phyloP scores from a whole-genome alignment of 1,284 basidiomycete genomes.

The Sanghuangporus weigelae region DNA sequence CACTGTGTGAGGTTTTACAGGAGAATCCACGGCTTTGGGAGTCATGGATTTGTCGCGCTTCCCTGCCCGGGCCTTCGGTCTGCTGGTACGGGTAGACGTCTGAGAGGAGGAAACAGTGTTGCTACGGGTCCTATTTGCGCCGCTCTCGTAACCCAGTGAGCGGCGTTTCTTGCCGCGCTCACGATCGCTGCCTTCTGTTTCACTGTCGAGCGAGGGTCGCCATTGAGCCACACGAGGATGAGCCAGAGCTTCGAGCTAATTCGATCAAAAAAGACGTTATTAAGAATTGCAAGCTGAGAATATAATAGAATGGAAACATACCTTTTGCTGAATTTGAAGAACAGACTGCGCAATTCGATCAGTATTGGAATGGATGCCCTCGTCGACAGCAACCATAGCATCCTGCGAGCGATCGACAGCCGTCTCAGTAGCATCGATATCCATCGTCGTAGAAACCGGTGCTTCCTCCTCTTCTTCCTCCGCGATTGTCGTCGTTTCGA shows the following conservation, averaged over 20 bases:
- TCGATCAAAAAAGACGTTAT: neutral
- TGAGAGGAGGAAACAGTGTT: slow-evolving; percentile 24
- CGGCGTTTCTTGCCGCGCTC: neutral
- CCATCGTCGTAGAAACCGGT: slow-evolving; percentile 22
- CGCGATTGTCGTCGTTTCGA: slow-evolving; percentile 34
- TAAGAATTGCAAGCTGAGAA: neutral
- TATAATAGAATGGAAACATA: slow-evolving; percentile 24
- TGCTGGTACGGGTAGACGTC: slow-evolving; percentile 17
- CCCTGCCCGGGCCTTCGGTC: neutral
- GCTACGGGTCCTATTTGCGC: slow-evolving; percentile 8
- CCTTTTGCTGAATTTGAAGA: slow-evolving; percentile 78
- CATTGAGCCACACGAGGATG: slow-evolving; percentile 22
- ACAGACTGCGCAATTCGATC: slow-evolving; percentile 82
- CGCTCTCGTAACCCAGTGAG: neutral
- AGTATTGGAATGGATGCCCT: slow-evolving; percentile 75
- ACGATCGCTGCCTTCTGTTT: slow-evolving; percentile 14
- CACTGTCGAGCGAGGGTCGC: slow-evolving; percentile 16
- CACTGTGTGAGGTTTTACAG: slow-evolving; percentile 17
- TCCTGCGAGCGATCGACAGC: slow-evolving; percentile 55
- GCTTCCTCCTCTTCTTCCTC: slow-evolving; percentile 34
- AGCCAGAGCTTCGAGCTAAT: slow-evolving; percentile 68
- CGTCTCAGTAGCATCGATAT: slow-evolving; percentile 36
- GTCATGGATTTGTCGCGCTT: slow-evolving; percentile 15
- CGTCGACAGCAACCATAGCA: slow-evolving; percentile 76
- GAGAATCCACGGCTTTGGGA: slow-evolving; percentile 25